Percentiles rank a stretch among this genome's conserved stretches.
Conservation (phyloP, 2,329 filamentous ascomycete species). For the Xylaria sp. region DNA sequence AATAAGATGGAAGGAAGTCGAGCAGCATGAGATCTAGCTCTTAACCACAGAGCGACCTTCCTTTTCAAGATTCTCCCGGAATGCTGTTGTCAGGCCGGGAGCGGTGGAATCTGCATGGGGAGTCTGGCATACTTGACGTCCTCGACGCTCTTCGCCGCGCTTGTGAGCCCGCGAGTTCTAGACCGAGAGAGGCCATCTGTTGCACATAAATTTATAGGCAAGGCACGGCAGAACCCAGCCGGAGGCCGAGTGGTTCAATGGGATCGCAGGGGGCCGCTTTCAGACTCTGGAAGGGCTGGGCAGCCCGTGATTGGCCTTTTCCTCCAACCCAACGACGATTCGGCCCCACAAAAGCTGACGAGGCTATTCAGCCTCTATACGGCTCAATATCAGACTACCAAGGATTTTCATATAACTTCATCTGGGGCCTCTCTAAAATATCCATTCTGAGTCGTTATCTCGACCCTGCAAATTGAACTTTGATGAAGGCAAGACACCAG, state of each 20-base stretch:
- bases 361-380: constrained; percentile 36
- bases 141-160: constrained; percentile 9
- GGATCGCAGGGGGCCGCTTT: constrained; percentile 4
- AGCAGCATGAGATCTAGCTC: constrained; percentile 9
- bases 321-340: constrained; percentile 10
- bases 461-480: constrained; percentile 21
- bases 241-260: constrained; percentile 3
- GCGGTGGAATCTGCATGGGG: constrained; percentile 2
- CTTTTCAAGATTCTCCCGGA: constrained; percentile 27
- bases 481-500: constrained; percentile 21
- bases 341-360: constrained; percentile 24
- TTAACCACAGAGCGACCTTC: constrained; percentile 26
- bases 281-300: constrained; percentile 2
- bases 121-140: constrained; percentile 12
- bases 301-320: constrained; percentile 13
- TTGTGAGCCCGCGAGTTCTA: constrained; percentile 16
- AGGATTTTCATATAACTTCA: constrained; percentile 35
- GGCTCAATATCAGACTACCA: constrained; percentile 30
- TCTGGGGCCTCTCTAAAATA: constrained; percentile 25
- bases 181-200: constrained; percentile 8
- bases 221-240: constrained; percentile 8
- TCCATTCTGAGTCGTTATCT: constrained; percentile 13
- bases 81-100: constrained; percentile 9
- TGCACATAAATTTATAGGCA: constrained; percentile 13
- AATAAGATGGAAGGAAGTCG: constrained; percentile 11